Conservation (phyloP, 768 basidiomycete species). For the Psilocybe azurescens region DNA sequence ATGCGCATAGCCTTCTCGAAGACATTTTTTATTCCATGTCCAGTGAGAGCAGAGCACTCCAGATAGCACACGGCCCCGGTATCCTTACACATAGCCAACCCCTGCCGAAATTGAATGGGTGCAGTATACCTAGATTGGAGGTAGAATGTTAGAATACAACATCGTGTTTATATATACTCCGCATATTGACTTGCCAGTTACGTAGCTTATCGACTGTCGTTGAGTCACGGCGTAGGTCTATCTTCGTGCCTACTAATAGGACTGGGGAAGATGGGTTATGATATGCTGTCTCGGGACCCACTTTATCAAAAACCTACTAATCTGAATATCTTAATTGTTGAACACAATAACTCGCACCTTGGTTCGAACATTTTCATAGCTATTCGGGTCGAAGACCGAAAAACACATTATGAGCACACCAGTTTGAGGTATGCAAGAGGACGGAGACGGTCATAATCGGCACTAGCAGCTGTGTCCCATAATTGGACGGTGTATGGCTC, state of each 20-base stretch:
- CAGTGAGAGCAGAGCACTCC: constrained; percentile 8
- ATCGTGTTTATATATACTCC: too few relatives aligned
- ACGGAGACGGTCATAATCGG: constrained; percentile 6
- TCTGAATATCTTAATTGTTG: too few relatives aligned
- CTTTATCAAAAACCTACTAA: not conserved
- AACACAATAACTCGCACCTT: not conserved
- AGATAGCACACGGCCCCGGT: not conserved
- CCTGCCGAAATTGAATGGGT: constrained; percentile 1
- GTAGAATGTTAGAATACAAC: too few relatives aligned
- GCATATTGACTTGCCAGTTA: not conserved
- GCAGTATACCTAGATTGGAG: not conserved
- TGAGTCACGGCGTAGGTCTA: not conserved
- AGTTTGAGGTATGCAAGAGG: constrained; percentile 6
- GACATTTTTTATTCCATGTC: not conserved
- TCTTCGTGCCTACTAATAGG: constrained; percentile 7
- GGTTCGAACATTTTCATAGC: constrained; percentile 1
- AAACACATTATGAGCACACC: constrained; percentile 9
- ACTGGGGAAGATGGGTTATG: not conserved
- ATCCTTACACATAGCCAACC: not conserved
- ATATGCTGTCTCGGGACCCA: constrained; percentile 3
- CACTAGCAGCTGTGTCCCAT: constrained; percentile 1
- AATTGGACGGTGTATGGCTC: not conserved
- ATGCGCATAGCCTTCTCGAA: constrained; percentile 4
- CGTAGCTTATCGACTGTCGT: not conserved
- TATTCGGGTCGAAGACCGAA: constrained; percentile 4